A percentile compares a stretch with the other conserved stretches of the same genome.
These are phyloP conservation scores for Chaetoscypha palmicola DNA, from an alignment of 2,329 filamentous ascomycete genomes.

Conservation along the genomic window DNA sequence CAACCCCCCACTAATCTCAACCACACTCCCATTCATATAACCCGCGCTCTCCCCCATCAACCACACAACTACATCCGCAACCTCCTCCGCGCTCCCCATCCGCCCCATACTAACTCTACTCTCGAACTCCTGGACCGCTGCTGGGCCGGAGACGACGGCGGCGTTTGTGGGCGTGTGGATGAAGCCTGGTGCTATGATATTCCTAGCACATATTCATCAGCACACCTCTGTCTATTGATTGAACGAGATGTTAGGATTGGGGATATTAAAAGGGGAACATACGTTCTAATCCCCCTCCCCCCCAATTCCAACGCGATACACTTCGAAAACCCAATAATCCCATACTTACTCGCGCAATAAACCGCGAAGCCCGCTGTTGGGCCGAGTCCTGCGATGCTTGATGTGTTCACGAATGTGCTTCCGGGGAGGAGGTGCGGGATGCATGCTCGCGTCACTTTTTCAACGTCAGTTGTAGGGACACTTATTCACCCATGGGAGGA, in stretches of 20 bases:
- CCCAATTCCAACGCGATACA: slow-evolving; percentile 33
- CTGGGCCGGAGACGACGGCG: slow-evolving; percentile 41
- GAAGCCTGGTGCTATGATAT: slow-evolving; percentile 35
- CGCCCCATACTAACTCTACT: slow-evolving; percentile 26
- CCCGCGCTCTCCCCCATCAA: slow-evolving; percentile 42
- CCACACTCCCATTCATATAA: slow-evolving; percentile 45
- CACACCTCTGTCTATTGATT: neutral
- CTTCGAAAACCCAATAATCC: slow-evolving; percentile 34
- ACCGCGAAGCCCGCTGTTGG: slow-evolving; percentile 21
- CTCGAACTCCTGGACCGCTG: slow-evolving; percentile 33
- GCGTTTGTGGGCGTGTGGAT: slow-evolving; percentile 42
- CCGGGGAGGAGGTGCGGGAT: slow-evolving; percentile 34
- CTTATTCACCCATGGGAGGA: neutral
- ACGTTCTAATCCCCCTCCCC: slow-evolving; percentile 32
- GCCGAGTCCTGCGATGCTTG: slow-evolving; percentile 31
- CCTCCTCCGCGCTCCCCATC: slow-evolving; percentile 37
- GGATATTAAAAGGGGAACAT: neutral
- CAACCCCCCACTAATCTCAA: neutral
- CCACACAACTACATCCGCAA: slow-evolving; percentile 43
- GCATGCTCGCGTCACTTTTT: slow-evolving; percentile 37
- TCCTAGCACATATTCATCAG: slow-evolving; percentile 14
- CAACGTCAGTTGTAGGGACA: slow-evolving; percentile 20
- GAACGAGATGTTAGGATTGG: neutral
- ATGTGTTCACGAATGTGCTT: slow-evolving; percentile 35
- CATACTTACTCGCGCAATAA: slow-evolving; percentile 35